Evolutionary conservation across 2,329 filamentous ascomycete genomes (phyloP), one percentile per base, ranked within the genome.

Genomic region (Neocatenulostroma microsporum): DNA sequence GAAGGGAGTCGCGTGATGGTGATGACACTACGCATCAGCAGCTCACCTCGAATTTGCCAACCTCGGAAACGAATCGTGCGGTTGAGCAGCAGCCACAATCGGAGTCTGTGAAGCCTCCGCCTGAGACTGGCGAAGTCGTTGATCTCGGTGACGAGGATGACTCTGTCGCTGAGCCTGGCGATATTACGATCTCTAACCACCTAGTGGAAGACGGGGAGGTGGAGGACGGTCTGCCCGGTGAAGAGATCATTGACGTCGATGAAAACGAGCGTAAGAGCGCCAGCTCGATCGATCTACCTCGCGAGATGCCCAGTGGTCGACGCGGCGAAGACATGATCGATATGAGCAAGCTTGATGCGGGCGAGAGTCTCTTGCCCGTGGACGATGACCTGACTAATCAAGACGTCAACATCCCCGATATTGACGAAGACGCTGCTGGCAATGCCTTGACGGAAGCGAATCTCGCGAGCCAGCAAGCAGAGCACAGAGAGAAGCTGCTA

Each of bases 401-500:
- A 24, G 20, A 27, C 20, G 33, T 31, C 8, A 19, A 39, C 11
- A 21, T 24, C 11, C 10, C 19, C 6, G 34, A 40, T 12, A 31
- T 21, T 3, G 37, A 43, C 5, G 33, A 38, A 11, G 31, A 36
- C 8, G 30, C 31, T 4, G 31, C 31, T 21, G 30, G 23, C 9
- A 5, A 41, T 13, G 36, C 37, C 34, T 39, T 61, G 20, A 61
- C 57, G 2, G 49, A 49, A 37, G 54, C 49, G 8, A 30, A 30
- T 30, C 28, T 60, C 12, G 50, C 50, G 19, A 55, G 45, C 35
- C 54, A 57, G 27, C 50, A 59, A 42, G 54, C 49, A 19, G 36
- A 48, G 21, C 44, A 54, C 17, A 40, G 36, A 18, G 27, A 30
- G 14, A 36, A 41, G n/a, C 20, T 39, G 7, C 28, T 43, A 3